phyloP scores from a whole-genome alignment of 495 filamentous ascomycete genomes.

The Aspergillus homomorphus region DNA sequence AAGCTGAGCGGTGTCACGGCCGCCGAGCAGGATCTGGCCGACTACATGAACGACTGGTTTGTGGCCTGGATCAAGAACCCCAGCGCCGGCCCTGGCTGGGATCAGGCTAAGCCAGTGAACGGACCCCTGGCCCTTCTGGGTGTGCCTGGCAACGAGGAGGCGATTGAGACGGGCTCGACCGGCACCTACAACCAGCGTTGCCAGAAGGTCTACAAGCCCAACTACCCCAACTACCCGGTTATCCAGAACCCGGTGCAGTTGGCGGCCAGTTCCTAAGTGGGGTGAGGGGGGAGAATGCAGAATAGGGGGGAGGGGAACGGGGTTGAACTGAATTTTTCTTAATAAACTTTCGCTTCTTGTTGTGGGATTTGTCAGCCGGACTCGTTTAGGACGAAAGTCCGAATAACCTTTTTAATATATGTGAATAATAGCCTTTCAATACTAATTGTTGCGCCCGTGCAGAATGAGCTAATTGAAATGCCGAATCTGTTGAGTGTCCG shows the following conservation, averaged over 20 bases:
- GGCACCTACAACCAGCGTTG: constrained; percentile 25
- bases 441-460: too few species aligned
- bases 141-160: constrained; percentile 22
- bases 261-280: constrained; percentile 9
- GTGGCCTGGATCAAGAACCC: constrained; percentile 27
- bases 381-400: neutral
- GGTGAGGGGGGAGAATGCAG: neutral
- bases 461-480: too few species aligned
- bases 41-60: constrained; percentile 28
- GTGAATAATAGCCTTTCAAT: neutral
- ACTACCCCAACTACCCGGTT: constrained; percentile 23
- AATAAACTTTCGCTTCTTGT: neutral
- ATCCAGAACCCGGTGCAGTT: constrained; percentile 20
- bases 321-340: too few species aligned
- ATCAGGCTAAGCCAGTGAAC: constrained; percentile 17
- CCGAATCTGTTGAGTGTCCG: neutral
- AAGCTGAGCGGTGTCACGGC: constrained; percentile 18
- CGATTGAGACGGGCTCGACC: constrained; percentile 19
- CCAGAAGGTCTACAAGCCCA: constrained; percentile 21
- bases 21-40: constrained; percentile 22
- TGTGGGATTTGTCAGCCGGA: neutral
- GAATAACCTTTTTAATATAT: neutral
- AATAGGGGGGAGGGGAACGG: neutral
- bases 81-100: constrained; percentile 24
- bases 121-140: constrained; percentile 23